Base-by-base conservation (phyloP, 2,329 filamentous ascomycete genomes). In the Dothideomycetes sp. region DNA sequence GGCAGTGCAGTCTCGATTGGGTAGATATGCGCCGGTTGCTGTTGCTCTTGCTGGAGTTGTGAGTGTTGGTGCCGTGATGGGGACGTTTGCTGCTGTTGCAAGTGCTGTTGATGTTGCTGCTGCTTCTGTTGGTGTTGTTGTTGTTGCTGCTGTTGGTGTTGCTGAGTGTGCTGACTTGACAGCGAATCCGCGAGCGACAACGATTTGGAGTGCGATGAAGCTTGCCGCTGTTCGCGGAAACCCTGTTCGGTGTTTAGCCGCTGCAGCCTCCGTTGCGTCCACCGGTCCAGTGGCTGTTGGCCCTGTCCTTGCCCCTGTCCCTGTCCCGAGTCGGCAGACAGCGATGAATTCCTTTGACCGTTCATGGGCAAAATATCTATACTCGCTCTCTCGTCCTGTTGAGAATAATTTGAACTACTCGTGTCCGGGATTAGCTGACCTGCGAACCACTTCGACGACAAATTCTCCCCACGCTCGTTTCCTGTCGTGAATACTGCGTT, bases 241-340 rank as follows among this genome's bases (percentile, higher is more conserved):
- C 54, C 57, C 45, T 59, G 56, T 55, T 61, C 58, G 43, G 58
- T 61, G 41, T 60, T 59, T 44, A 60, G 47, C 44, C 58, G 54
- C 51, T 60, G 57, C 53, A 60, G 51, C 34, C 57, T 54, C 41
- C 58, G 53, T 47, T 60, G 56, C 45, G 54, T 54, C 53, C 53
- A 61, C 42, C 58, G 55, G 51, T 60, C 56, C 51, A 56, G 50
- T 19, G 47, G 35, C 28, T 50, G n/a, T n/a, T n/a, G n/a, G n/a
- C n/a, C n/a, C n/a, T n/a, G n/a, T n/a, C n/a, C n/a, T n/a, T n/a
- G n/a, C n/a, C n/a, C n/a, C n/a, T n/a, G n/a, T n/a, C n/a, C n/a
- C n/a, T n/a, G 49, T 45, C 55, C 56, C 41, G 51, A 54, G 45
- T 59, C 57, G 44, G 56, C 56, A 47, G 58, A 60, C 27, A 33